Evolutionary conservation across 176 grass and related monocot species (phyloP).

Genomic region (Panicum miliaceum): DNA sequence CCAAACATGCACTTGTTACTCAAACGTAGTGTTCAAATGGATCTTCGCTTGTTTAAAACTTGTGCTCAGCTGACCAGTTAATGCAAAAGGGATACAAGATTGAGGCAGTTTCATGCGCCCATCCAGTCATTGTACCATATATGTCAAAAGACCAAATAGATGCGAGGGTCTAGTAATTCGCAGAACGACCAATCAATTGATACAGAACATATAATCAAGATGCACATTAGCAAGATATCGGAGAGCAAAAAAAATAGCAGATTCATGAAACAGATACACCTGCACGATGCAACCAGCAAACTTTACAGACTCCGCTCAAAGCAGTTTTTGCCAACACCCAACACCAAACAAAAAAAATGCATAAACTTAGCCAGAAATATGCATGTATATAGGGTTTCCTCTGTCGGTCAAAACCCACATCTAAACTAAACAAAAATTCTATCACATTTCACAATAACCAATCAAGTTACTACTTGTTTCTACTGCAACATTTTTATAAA

Average conservation of each 20-base stretch:
- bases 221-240: background rate
- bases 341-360: background rate
- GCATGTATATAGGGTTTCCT: background rate
- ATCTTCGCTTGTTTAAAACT: background rate
- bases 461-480: constrained; percentile 5
- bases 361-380: background rate
- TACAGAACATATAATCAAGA: background rate
- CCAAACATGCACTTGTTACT: background rate
- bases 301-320: constrained; percentile 14
- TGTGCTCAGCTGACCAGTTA: constrained; percentile 6
- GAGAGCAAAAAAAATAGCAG: background rate
- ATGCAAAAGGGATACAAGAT: background rate
- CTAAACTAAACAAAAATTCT: background rate
- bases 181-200: background rate
- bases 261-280: background rate
- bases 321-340: background rate
- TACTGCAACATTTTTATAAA: background rate
- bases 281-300: background rate
- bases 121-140: background rate
- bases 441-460: background rate
- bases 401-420: background rate
- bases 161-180: background rate
- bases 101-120: background rate
- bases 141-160: constrained; percentile 3
- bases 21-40: background rate